Evolutionary conservation across 225 moss, liverwort and hornwort genomes (phyloP).

Genomic region (Bryum argenteum): DNA sequence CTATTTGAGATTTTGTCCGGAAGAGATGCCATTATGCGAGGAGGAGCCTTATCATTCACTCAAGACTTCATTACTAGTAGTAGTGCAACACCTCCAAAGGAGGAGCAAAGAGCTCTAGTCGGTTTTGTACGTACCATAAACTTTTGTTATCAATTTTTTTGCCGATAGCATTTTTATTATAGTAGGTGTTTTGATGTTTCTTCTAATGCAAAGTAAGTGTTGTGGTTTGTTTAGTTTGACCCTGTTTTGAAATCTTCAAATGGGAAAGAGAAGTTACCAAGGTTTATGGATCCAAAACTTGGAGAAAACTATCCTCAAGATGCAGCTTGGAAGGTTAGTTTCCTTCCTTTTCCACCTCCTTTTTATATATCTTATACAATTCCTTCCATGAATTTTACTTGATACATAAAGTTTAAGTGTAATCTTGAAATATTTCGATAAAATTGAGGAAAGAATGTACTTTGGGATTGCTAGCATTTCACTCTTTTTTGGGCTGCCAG

Average conservation of each 20-base stretch:
- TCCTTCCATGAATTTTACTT: no score
- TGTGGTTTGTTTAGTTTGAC: constrained; percentile 62
- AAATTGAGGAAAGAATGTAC: no score
- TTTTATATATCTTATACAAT: no score
- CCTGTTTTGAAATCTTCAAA: constrained; percentile 46
- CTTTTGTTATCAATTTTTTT: no score
- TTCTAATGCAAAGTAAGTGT: neutral
- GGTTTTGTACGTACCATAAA: constrained; percentile 49
- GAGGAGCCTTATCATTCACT: constrained; percentile 24
- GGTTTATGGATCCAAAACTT: constrained; percentile 73
- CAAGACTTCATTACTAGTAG: constrained; percentile 20
- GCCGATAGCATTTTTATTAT: no score
- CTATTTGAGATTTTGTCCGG: constrained; percentile 84
- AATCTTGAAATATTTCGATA: no score
- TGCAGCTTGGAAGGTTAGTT: constrained; percentile 74
- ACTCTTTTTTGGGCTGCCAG: no score
- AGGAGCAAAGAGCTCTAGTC: constrained; percentile 82
- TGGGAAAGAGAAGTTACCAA: constrained; percentile 59
- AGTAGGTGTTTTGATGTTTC: no score
- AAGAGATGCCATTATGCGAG: constrained; percentile 78
- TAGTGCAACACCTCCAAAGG: constrained; percentile 25
- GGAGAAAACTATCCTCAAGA: constrained; percentile 65
- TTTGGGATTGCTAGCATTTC: no score
- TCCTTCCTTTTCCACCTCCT: neutral
- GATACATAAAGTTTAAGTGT: no score